Evolutionary conservation across 1,139 yeast genomes (phyloP).

Genomic region (Pichia norvegensis): DNA sequence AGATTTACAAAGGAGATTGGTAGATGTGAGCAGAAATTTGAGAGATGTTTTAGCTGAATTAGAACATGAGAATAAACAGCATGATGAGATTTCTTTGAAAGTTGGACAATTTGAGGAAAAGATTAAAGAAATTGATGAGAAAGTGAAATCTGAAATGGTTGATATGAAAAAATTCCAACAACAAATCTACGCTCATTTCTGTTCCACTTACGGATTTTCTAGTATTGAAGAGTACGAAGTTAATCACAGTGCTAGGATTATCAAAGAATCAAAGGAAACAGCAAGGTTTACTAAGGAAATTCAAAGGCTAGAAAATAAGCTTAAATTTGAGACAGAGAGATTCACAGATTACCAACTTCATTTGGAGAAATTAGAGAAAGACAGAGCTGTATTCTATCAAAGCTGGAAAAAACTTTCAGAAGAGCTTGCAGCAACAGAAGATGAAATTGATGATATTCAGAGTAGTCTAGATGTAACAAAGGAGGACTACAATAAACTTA

Average conservation of each 20-base stretch:
- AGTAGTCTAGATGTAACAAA: conserved; percentile 42
- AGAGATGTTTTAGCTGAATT: conserved; percentile 51
- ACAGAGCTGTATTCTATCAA: conserved; percentile 31
- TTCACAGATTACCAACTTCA: conserved; percentile 43
- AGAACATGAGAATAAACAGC: conserved; percentile 36
- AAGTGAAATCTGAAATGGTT: conserved; percentile 23
- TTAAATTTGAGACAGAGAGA: conserved; percentile 57
- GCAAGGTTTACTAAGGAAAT: conserved; percentile 55
- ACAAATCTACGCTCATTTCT: conserved; percentile 46
- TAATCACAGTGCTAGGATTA: conserved; percentile 53
- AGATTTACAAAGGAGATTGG: conserved; percentile 42
- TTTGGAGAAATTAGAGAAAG: conserved; percentile 32
- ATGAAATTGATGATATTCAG: conserved; percentile 38
- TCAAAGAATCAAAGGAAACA: conserved; percentile 57
- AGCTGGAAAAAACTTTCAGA: conserved; percentile 30
- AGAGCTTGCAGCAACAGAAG: conserved; percentile 32
- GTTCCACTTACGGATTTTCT: conserved; percentile 43
- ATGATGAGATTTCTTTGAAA: conserved; percentile 30
- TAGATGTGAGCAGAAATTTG: conserved; percentile 43
- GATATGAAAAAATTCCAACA: conserved; percentile 37
- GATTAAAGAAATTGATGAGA: conserved; percentile 12
- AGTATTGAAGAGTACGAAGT: conserved; percentile 61
- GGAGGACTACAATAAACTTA: conserved; percentile 33
- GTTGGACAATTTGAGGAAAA: conserved; percentile 23
- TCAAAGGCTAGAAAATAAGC: conserved; percentile 52